Evolutionary conservation across 306 rosid genomes (phyloP), one percentile per base, ranked within the genome.

Genomic region (Quercus robur): DNA sequence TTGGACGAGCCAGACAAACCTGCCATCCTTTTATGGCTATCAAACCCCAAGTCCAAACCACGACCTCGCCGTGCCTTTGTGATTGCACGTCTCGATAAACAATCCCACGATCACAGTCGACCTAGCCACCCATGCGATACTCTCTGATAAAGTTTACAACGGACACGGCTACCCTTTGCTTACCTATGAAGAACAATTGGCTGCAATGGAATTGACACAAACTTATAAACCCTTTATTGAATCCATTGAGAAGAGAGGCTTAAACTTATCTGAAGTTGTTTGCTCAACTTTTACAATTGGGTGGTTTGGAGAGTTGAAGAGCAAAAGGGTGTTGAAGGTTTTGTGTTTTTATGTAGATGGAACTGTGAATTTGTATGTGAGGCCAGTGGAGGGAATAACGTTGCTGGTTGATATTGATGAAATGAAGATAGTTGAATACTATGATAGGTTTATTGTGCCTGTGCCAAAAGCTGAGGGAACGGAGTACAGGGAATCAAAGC

Each of bases 331-430:
- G 20, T 23, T 76, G 14, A 86, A 78, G 21, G 8, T 84, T 1
- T 70, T 54, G 10, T 84, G 84, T 4, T 84, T 56, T 67, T 81
- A 81, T 20, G 71, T 63, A 18, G 71, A 81, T 3, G 85, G 78
- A 14, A 83, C 83, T 2, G 71, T 82, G 5, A 86, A 86, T 63
- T 81, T 35, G 69, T 81, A 77, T 26, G 30, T 84, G 78, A 86
- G 84, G 35, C 86, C 86, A 1, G 9, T 35, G 41, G 41, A 35
- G 41, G 41, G 41, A 35, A 35, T 35, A 35, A 35, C 9, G 41
- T 35, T 83, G 75, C 68, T 52, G 70, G 80, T 84, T 69, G 75
- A 84, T 61, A 84, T 86, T 28, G 87, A 86, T 33, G 73, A 64
- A 77, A 72, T 78, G 77, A 84, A 81, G 70, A 86, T 86, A 5